Base-by-base conservation (phyloP, 495 filamentous ascomycete species). In the Hypoxylon perforatum region DNA sequence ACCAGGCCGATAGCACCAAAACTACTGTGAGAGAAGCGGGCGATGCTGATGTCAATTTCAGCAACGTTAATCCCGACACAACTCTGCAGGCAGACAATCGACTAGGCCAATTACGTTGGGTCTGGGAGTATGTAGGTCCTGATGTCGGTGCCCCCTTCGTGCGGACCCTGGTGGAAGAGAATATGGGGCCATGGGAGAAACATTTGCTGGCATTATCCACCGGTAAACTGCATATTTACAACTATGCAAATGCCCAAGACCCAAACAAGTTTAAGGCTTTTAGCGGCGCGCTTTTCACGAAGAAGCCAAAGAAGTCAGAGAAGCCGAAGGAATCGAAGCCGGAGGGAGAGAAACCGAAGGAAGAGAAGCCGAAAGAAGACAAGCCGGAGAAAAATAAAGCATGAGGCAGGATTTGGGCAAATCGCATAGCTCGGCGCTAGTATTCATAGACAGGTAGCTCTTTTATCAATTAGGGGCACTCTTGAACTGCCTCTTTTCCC, bases 61-160 rank as follows among this genome's bases (percentile, higher is more conserved):
- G 9, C 4, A 33, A 28, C 5, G 39, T 44, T 9, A 46, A 22
- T 23, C 19, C 18, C n/a, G 38, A 41, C 3, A n/a, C 12, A 49
- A 19, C 30, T 2, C 33, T 17, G 3, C 30, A 45, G 38, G 64
- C 2, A 42, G 39, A 8, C 22, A 58, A 46, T 21, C 11, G 30
- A 8, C 15, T 48, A 22, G 52, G 60, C 14, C 69, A 77, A 3
- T 19, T 59, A 22, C 75, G 82, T 10, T 84, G 82, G 82, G 78
- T 82, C 0, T 86, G 82, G 83, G 79, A 83, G 52, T 86, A 82
- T 63, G 56, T 68, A 38, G 84, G 83, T 0, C 73, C 77, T 0
- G 71, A 77, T n/a, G 61, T 68, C 10, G 56, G 73, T 10, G 77
- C 79, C 49, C 84, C 74, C 12, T 53, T 45, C 57, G 42, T 67